Conservation (phyloP, 2,329 filamentous ascomycete genomes). For the Cladorrhinum sp. region DNA sequence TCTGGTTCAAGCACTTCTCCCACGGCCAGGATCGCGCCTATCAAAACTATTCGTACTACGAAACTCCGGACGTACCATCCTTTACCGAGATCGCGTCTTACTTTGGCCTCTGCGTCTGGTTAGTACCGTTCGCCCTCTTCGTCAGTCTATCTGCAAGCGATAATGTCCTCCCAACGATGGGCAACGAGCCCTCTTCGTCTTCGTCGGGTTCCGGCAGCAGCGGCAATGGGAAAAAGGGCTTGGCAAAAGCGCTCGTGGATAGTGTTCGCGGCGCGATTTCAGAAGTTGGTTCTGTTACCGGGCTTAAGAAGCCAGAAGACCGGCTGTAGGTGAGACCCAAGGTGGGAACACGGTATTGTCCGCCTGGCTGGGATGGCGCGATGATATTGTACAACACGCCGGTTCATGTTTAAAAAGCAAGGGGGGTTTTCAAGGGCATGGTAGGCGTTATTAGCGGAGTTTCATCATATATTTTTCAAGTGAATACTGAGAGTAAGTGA, state of each 20-base stretch:
- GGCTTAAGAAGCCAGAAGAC: slow-evolving; percentile 39
- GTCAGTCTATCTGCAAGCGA: slow-evolving; percentile 92
- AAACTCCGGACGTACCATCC: slow-evolving; percentile 63
- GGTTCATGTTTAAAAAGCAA: no score
- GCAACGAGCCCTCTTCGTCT: slow-evolving; percentile 58
- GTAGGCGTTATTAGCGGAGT: no score
- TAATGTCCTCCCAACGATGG: slow-evolving; percentile 91
- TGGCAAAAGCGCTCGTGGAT: slow-evolving; percentile 65
- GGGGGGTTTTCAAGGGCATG: no score
- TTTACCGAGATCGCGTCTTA: slow-evolving; percentile 96
- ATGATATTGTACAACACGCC: no score
- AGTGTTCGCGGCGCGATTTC: slow-evolving; percentile 52
- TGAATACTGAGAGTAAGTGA: no score
- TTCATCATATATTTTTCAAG: no score
- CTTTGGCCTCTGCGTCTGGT: slow-evolving; percentile 94
- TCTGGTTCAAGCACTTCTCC: slow-evolving; percentile 95
- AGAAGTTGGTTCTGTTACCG: slow-evolving; percentile 40
- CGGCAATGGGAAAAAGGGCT: slow-evolving; percentile 54
- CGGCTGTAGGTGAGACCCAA: slow-evolving; percentile 15
- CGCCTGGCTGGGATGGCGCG: no score
- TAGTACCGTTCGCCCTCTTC: slow-evolving; percentile 92
- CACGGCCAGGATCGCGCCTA: slow-evolving; percentile 56
- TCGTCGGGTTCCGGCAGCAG: slow-evolving; percentile 41
- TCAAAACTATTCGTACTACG: slow-evolving; percentile 58
- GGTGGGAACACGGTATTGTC: no score